Evolutionary conservation across 2,329 filamentous ascomycete genomes (phyloP).

Genomic region (Monilinia fructigena): DNA sequence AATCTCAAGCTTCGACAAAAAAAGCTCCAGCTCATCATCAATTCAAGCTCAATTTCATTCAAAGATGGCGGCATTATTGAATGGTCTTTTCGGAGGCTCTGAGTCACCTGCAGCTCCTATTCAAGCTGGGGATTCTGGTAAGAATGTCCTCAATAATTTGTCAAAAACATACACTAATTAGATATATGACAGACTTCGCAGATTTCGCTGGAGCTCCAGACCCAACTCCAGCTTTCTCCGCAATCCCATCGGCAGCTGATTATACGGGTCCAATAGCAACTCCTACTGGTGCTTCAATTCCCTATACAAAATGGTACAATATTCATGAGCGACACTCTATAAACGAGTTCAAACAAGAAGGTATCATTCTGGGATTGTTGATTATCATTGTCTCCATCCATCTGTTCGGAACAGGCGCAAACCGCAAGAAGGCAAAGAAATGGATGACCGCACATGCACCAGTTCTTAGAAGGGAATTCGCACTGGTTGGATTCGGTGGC

Average conservation of each 20-base stretch:
- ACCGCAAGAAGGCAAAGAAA: conserved; percentile 73
- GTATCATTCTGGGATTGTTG: conserved; percentile 74
- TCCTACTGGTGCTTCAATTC: conserved; percentile 51
- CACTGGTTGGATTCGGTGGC: conserved; percentile 76
- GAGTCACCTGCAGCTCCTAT: conserved; percentile 56
- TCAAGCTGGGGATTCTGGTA: conserved; percentile 62
- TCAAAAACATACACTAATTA: conserved; percentile 24
- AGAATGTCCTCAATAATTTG: conserved; percentile 23
- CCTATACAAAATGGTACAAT: conserved; percentile 95
- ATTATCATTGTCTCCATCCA: conserved; percentile 74
- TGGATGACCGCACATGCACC: conserved; percentile 78
- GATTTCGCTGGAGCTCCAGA: conserved; percentile 83
- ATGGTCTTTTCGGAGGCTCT: conserved; percentile 67
- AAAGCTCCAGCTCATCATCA: conserved; percentile 26
- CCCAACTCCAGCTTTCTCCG: conserved; percentile 53
- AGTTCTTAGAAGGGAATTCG: conserved; percentile 76
- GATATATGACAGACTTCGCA: conserved; percentile 73
- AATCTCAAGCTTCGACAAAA: conserved; percentile 17
- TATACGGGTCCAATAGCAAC: conserved; percentile 48
- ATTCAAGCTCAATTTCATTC: conserved; percentile 9
- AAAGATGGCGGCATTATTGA: conserved; percentile 39
- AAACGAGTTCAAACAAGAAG: conserved; percentile 84
- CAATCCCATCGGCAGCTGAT: conserved; percentile 46
- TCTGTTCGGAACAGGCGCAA: conserved; percentile 74
- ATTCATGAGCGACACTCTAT: conserved; percentile 86